Percentiles rank a stretch among this genome's conserved stretches.
phyloP scores from a whole-genome alignment of 2,329 filamentous ascomycete species.

The Fusarium sp. region DNA sequence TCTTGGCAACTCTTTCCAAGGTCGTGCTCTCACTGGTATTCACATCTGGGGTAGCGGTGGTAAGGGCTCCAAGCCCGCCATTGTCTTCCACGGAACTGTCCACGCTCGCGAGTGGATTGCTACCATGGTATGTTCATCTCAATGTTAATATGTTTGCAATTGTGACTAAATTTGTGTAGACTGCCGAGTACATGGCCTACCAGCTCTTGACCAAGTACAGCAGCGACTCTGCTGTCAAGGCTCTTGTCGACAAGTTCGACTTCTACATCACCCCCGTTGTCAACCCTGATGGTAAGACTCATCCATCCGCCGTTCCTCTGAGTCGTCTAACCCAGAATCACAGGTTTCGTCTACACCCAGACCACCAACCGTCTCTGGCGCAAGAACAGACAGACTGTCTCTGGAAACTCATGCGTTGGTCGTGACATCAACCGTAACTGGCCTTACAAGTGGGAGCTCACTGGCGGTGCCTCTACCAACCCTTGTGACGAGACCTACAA shows the following conservation, averaged over 20 bases:
- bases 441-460: conserved; percentile 63
- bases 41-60: conserved; percentile 35
- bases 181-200: conserved; percentile 29
- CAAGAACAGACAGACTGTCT: conserved; percentile 63
- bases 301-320: rapidly evolving
- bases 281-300: conserved; percentile 65
- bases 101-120: conserved; percentile 34
- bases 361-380: conserved; percentile 68
- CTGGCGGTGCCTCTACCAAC: conserved; percentile 61
- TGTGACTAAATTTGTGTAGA: neutral
- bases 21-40: conserved; percentile 24
- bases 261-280: conserved; percentile 73
- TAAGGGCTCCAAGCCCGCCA: conserved; percentile 32
- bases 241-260: conserved; percentile 70
- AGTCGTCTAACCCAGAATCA: neutral
- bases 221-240: conserved; percentile 27
- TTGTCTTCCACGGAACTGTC: conserved; percentile 30
- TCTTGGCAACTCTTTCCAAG: conserved; percentile 27
- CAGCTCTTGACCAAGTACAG: conserved; percentile 32
- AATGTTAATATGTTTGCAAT: rapidly evolving
- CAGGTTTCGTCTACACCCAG: conserved; percentile 60
- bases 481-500: conserved; percentile 63
- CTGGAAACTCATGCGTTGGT: conserved; percentile 57
- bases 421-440: conserved; percentile 70
- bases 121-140: conserved; percentile 6